phyloP scores from a whole-genome alignment of 306 rosid species.

The Medicago arabica region DNA sequence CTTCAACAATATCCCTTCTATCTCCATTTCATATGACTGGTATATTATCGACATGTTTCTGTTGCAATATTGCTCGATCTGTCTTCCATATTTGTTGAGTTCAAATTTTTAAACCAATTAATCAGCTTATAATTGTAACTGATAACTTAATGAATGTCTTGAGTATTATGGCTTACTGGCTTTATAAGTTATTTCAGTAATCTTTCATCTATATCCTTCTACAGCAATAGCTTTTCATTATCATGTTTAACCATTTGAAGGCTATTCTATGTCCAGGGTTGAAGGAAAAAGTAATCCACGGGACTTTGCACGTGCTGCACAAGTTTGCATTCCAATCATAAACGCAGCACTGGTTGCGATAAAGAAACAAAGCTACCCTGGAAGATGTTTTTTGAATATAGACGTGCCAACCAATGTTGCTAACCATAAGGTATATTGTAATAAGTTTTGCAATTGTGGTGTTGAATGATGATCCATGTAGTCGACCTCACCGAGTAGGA shows the following conservation, averaged over 20 bases:
- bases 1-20: constrained; percentile 73
- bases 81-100: constrained; percentile 16
- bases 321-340: constrained; percentile 81
- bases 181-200: constrained; percentile 25
- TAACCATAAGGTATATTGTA: constrained; percentile 55
- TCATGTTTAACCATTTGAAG: constrained; percentile 39
- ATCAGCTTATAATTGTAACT: constrained; percentile 24
- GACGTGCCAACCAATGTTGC: constrained; percentile 72
- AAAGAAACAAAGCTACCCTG: constrained; percentile 62
- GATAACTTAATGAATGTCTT: constrained; percentile 21
- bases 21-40: constrained; percentile 87
- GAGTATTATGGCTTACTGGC: constrained; percentile 27
- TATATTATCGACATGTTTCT: constrained; percentile 39
- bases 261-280: constrained; percentile 61
- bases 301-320: constrained; percentile 77
- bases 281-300: constrained; percentile 55
- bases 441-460: constrained; percentile 7
- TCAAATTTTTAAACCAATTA: constrained; percentile 17
- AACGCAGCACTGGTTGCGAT: constrained; percentile 60
- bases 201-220: constrained; percentile 19
- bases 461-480: not conserved
- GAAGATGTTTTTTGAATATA: constrained; percentile 69
- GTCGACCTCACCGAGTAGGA: not conserved
- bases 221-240: constrained; percentile 14
- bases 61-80: constrained; percentile 18